These are phyloP conservation scores for Ceratobasidium sp. DNA, from an alignment of 1,284 basidiomycete species.

Conservation along the genomic window DNA sequence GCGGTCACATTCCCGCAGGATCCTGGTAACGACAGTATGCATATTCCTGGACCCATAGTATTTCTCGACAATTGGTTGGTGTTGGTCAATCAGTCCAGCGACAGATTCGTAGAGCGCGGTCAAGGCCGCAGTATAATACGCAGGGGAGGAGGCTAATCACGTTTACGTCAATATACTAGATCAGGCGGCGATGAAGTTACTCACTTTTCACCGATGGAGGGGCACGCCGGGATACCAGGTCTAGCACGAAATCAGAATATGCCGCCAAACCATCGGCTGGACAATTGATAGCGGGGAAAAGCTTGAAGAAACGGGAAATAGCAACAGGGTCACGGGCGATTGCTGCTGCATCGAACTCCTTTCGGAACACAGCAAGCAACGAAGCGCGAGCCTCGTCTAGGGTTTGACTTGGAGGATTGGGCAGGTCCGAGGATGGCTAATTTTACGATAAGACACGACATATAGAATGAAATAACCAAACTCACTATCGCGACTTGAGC, in stretches of 20 bases:
- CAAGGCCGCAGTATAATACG: conserved; percentile 89
- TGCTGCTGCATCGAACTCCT: conserved; percentile 85
- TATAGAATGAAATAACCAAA: conserved; percentile 50
- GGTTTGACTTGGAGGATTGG: conserved; percentile 87
- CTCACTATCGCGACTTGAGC: conserved; percentile 88
- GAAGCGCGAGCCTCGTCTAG: conserved; percentile 81
- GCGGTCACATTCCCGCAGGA: conserved; percentile 90
- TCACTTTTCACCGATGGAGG: conserved; percentile 85
- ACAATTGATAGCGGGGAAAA: conserved; percentile 95
- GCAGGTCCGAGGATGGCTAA: conserved; percentile 91
- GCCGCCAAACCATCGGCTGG: conserved; percentile 93
- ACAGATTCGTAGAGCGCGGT: conserved; percentile 96
- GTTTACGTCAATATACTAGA: conserved; percentile 33
- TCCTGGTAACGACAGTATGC: conserved; percentile 80
- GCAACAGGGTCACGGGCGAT: conserved; percentile 84
- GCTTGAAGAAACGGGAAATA: conserved; percentile 95
- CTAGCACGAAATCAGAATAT: conserved; percentile 93
- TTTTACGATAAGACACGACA: conserved; percentile 39
- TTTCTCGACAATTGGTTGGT: conserved; percentile 97
- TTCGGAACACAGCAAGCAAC: conserved; percentile 83
- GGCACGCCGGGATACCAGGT: conserved; percentile 85
- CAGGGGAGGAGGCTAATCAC: conserved; percentile 82
- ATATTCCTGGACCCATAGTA: conserved; percentile 94
- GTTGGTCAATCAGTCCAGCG: conserved; percentile 96
- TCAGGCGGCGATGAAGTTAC: neutral